Conservation (phyloP, 805 yeast species). For the Wickerhamiella galacta region DNA sequence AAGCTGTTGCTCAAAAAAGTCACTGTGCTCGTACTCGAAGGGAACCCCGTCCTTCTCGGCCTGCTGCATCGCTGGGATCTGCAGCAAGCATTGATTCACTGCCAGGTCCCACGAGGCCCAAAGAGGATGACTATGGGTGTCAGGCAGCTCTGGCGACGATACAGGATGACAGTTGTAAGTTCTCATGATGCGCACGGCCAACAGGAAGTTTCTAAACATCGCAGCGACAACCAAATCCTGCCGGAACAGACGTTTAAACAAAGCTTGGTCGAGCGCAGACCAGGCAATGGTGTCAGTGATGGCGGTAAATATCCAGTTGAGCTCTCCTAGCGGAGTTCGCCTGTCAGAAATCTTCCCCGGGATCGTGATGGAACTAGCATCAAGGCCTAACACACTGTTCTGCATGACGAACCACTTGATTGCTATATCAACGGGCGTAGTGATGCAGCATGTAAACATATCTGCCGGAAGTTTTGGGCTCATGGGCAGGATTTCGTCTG, state of each 20-base stretch:
- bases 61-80: slow-evolving; percentile 22
- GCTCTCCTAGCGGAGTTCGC: slow-evolving; percentile 87
- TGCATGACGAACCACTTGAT: slow-evolving; percentile 83
- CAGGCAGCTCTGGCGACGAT: slow-evolving; percentile 86
- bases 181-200: slow-evolving; percentile 90
- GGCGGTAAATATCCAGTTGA: slow-evolving; percentile 95
- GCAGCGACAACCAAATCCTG: slow-evolving; percentile 97
- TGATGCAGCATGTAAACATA: slow-evolving; percentile 83
- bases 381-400: slow-evolving; percentile 32
- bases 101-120: slow-evolving; percentile 99
- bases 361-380: slow-evolving; percentile 33
- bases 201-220: slow-evolving; percentile 72
- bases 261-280: slow-evolving; percentile 74
- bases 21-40: slow-evolving; percentile 65
- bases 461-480: slow-evolving; percentile 93
- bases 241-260: slow-evolving; percentile 78
- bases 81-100: slow-evolving; percentile 75
- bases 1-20: slow-evolving; percentile 87
- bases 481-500: slow-evolving; percentile 78
- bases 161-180: slow-evolving; percentile 85
- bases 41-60: slow-evolving; percentile 21
- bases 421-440: slow-evolving; percentile 90
- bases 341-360: slow-evolving; percentile 89
- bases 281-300: slow-evolving; percentile 97
- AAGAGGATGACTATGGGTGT: slow-evolving; percentile 67